Evolutionary conservation across 2,329 filamentous ascomycete species (phyloP), one percentile per base, ranked within the genome.

Genomic region (Colletotrichum noveboracense): DNA sequence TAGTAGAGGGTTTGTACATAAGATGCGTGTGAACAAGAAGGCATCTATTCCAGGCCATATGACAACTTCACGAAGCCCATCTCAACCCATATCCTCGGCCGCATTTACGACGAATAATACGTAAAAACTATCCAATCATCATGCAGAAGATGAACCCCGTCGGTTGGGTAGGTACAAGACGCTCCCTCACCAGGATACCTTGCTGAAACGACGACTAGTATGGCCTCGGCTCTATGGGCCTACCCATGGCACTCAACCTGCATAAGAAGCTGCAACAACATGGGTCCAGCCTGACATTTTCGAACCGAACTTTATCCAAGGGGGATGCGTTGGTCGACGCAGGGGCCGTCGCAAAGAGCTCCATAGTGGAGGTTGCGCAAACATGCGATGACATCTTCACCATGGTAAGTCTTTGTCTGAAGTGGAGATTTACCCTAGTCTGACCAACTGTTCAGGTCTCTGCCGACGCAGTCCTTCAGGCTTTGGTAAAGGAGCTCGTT

Each of bases 181-280:
- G n/a, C 9, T 55, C n/a, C 5, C 65, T 34, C 32, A 6, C 10
- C 6, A 18, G 26, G 32, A 56, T 30, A 1, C 14, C 5, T 13
- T 36, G 32, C 24, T 55, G 26, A 58, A 34, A 14, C 24, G 13
- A 21, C 6, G 21, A 13, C 24, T 21, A 71, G 69, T 71, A 66
- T 32, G 88, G 88, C 8, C 84, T 90, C 1, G 88, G 88, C 4
- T 90, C 87, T 3, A 90, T 90, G 88, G 88, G 88, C 5, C 80
- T 85, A 1, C 82, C 81, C 6, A 90, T 90, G 88, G 86, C 88
- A 2, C 81, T 80, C 14, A 90, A 90, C 74, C 82, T 90, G 0
- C 60, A 71, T 24, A 66, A 66, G 48, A 71, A 71, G 24, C 61
- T 71, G 24, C 88, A 89, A 55, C 85, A 81, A 30, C 80, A 89